Evolutionary conservation across 148 eudicot genomes (phyloP).

Genomic region (Heliosperma pusillum): DNA sequence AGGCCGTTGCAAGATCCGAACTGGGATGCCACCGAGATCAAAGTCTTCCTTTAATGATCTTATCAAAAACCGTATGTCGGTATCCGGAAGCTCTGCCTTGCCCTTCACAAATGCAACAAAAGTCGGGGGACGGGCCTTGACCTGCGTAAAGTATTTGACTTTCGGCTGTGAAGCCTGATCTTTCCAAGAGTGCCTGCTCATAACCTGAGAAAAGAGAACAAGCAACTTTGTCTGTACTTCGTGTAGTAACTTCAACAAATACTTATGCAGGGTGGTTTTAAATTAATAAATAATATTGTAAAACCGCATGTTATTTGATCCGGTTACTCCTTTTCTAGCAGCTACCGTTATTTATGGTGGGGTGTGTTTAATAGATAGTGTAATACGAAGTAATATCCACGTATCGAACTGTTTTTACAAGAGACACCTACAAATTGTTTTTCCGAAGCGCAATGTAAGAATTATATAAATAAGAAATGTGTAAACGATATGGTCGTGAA

Average conservation of each 20-base stretch:
- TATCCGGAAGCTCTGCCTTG: conserved; percentile 62
- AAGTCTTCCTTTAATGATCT: conserved; percentile 92
- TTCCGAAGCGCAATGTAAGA: no score
- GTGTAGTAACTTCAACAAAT: no score
- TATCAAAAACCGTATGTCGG: conserved; percentile 76
- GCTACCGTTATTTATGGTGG: no score
- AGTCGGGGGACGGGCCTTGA: conserved; percentile 97
- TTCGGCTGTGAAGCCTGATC: conserved; percentile 80
- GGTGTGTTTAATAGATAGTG: no score
- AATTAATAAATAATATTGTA: no score
- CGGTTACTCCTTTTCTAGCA: neutral
- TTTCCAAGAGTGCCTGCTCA: conserved; percentile 99
- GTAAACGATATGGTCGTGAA: no score
- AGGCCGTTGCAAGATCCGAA: conserved; percentile 71
- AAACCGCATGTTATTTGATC: no score
- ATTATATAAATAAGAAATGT: no score
- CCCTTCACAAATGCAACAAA: conserved; percentile 89
- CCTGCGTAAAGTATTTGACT: conserved; percentile 92
- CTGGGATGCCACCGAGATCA: conserved; percentile 85
- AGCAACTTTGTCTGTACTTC: neutral
- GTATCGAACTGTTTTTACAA: no score
- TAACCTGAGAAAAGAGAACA: conserved; percentile 47
- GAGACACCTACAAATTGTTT: no score
- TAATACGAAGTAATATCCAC: no score
- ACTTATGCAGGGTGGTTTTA: no score